Evolutionary conservation across 2,329 filamentous ascomycete species (phyloP).

Genomic region (Pseudopyricularia javanii): DNA sequence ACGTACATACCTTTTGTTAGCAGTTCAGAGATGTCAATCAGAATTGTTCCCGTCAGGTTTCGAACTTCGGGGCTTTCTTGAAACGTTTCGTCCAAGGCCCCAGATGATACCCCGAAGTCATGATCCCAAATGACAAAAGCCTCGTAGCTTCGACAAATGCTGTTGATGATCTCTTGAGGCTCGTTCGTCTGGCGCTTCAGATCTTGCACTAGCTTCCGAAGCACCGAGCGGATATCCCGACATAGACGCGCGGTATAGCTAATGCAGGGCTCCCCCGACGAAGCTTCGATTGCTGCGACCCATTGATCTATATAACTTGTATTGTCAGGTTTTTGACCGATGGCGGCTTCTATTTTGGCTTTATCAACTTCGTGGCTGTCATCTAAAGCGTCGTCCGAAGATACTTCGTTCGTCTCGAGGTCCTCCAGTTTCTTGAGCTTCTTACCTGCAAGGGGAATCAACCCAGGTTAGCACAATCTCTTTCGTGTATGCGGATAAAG

Average conservation of each 20-base stretch:
- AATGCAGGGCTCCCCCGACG: neutral
- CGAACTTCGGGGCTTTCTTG: neutral
- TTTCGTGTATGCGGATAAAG: neutral
- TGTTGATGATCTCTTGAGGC: neutral
- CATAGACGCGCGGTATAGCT: neutral
- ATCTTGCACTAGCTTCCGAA: neutral
- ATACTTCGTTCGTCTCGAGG: conserved; percentile 63
- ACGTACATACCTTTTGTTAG: neutral
- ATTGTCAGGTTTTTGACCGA: conserved; percentile 20
- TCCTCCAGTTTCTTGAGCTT: conserved; percentile 84
- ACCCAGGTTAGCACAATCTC: neutral
- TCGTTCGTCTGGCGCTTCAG: neutral
- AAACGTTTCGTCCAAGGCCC: neutral
- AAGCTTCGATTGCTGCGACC: neutral
- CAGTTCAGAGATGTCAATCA: neutral
- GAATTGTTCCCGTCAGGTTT: neutral
- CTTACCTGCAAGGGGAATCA: conserved; percentile 47
- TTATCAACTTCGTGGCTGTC: conserved; percentile 14
- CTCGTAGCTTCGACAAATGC: neutral
- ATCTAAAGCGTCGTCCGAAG: conserved; percentile 15
- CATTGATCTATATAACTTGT: conserved; percentile 5
- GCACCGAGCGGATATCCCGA: neutral
- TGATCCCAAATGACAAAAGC: neutral
- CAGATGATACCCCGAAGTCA: neutral
- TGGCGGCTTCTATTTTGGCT: too few relatives aligned